Conservation (phyloP, 495 filamentous ascomycete species). For the Bacidia gigantensis region DNA sequence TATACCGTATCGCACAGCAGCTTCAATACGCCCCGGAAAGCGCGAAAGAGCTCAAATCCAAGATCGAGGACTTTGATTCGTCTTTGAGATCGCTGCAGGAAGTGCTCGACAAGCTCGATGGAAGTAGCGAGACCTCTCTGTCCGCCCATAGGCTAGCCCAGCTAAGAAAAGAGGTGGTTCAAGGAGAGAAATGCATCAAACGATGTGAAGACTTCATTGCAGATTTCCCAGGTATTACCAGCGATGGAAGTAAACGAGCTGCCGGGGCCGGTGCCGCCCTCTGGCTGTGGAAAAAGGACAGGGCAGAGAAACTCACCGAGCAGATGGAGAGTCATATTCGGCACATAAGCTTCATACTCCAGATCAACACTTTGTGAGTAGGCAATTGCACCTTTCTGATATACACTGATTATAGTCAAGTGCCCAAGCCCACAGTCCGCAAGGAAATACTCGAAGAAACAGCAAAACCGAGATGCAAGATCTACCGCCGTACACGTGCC, state of each 20-base stretch:
- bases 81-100: slow-evolving; percentile 5
- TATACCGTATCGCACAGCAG: slow-evolving; percentile 7
- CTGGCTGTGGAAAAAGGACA: not conserved
- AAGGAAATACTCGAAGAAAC: not conserved
- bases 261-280: not conserved
- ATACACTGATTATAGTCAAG: not conserved
- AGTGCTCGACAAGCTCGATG: not conserved
- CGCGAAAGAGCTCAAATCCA: slow-evolving; percentile 10
- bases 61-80: slow-evolving; percentile 6
- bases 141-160: slow-evolving; percentile 4
- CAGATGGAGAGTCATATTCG: not conserved
- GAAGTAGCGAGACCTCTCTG: not conserved
- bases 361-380: slow-evolving; percentile 1
- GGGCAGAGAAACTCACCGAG: not conserved
- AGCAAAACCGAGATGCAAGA: no score
- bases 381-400: slow-evolving; percentile 1
- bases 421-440: not conserved
- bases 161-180: not conserved
- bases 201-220: slow-evolving; percentile 8
- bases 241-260: not conserved
- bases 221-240: not conserved
- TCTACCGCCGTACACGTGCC: not conserved
- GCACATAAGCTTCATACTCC: not conserved
- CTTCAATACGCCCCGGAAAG: slow-evolving; percentile 10
- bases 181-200: slow-evolving; percentile 8